Percentiles rank a stretch among this genome's conserved stretches.
Conservation (phyloP, 306 rosid genomes). For the Amphicarpaea edgeworthii region DNA sequence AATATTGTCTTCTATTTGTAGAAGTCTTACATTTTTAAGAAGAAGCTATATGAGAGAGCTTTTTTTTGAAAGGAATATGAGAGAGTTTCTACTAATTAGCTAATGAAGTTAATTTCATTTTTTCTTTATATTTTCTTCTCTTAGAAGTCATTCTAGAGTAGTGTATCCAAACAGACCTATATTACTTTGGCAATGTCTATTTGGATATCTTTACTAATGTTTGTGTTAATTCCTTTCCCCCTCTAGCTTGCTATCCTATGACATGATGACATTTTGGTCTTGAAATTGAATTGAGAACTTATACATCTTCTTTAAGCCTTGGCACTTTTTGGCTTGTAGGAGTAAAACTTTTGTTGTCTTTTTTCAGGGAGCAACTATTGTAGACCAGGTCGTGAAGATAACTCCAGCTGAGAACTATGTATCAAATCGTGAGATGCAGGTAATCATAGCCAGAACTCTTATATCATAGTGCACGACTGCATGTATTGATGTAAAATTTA, state of each 20-base stretch:
- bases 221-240: not conserved
- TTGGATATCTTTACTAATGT: conserved; percentile 3
- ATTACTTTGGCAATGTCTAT: not conserved
- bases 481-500: conserved; percentile 20
- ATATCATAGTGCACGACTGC: not conserved
- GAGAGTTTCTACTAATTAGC: too few relatives aligned
- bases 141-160: too few relatives aligned
- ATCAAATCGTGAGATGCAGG: conserved; percentile 62
- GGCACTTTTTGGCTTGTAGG: conserved; percentile 3
- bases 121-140: too few relatives aligned
- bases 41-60: too few relatives aligned
- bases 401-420: conserved; percentile 76
- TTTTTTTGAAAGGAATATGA: too few relatives aligned
- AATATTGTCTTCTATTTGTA: too few relatives aligned
- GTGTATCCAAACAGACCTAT: too few relatives aligned
- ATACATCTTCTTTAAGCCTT: conserved; percentile 12
- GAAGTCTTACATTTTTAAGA: too few relatives aligned
- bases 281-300: conserved; percentile 4
- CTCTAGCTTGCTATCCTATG: conserved; percentile 1
- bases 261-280: conserved; percentile 19
- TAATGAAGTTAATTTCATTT: too few relatives aligned
- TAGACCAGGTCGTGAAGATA: conserved; percentile 83
- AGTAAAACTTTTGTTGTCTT: conserved; percentile 39
- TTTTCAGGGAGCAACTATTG: conserved; percentile 93
- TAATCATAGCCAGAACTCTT: conserved; percentile 34